Conservation (phyloP, 2,329 filamentous ascomycete genomes). For the Boeremia lycopersici region DNA sequence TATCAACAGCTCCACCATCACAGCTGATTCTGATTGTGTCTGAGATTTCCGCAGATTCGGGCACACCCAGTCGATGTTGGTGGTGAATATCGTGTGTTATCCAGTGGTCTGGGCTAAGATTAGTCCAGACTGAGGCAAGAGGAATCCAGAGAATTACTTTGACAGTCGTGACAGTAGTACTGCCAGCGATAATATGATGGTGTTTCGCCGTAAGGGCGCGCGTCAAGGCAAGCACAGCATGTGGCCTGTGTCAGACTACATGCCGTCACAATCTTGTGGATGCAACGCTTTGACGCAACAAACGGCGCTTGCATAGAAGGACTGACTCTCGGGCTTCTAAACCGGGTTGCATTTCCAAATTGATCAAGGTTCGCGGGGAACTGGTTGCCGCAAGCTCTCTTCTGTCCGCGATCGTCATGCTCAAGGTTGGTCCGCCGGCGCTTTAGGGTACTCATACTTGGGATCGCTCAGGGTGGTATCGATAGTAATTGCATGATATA, state of each 20-base stretch:
- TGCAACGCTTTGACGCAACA: conserved; percentile 14
- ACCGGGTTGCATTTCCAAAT: background rate
- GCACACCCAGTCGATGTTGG: background rate
- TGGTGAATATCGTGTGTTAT: background rate
- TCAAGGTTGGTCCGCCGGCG: conserved; percentile 2
- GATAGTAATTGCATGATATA: background rate
- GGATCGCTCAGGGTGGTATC: background rate
- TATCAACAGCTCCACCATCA: conserved; percentile 1
- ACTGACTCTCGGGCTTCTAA: background rate
- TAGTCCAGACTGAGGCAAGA: background rate
- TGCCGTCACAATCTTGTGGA: conserved; percentile 18
- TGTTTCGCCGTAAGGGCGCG: conserved; percentile 5
- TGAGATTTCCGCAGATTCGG: background rate
- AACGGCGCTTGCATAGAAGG: background rate
- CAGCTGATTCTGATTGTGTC: background rate
- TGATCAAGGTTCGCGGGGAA: background rate
- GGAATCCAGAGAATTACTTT: background rate
- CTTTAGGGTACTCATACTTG: conserved; percentile 3
- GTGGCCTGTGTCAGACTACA: conserved; percentile 15
- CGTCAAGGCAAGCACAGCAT: conserved; percentile 21
- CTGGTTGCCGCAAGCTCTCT: conserved; percentile 9
- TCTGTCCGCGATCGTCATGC: background rate
- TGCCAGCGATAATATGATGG: conserved; percentile 6
- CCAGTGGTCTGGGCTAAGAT: background rate
- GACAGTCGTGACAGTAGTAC: conserved; percentile 12